These are phyloP conservation scores for Pyracantha coccinea DNA, from an alignment of 331 rosid genomes.

Conservation along the genomic window DNA sequence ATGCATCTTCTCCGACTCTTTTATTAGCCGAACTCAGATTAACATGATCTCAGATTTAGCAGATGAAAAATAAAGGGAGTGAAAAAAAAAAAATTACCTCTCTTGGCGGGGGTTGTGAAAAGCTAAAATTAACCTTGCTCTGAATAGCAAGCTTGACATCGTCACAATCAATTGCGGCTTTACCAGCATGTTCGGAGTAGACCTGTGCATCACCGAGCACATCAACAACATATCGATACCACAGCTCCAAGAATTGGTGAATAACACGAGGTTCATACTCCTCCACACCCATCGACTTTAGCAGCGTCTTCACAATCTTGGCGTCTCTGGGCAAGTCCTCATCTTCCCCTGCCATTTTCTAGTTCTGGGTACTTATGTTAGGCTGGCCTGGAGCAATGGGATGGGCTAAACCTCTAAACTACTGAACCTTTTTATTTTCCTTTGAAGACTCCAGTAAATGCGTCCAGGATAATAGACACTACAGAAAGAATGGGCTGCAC, in stretches of 20 bases:
- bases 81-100: conserved; percentile 43
- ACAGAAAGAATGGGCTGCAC: neutral
- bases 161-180: conserved; percentile 71
- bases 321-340: conserved; percentile 94
- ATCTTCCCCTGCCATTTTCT: conserved; percentile 59
- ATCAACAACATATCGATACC: conserved; percentile 85
- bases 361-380: neutral
- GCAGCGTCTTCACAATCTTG: conserved; percentile 55
- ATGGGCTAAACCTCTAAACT: neutral
- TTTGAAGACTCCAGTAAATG: neutral
- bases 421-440: too few species aligned
- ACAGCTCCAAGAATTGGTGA: conserved; percentile 75
- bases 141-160: conserved; percentile 90
- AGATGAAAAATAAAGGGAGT: neutral
- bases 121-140: conserved; percentile 81
- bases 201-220: conserved; percentile 78
- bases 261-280: conserved; percentile 76
- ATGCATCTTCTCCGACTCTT: neutral
- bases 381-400: neutral
- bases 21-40: neutral
- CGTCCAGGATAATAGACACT: neutral
- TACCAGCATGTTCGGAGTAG: conserved; percentile 82
- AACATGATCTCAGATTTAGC: neutral
- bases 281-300: conserved; percentile 95
- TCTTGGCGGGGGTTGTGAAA: conserved; percentile 89